phyloP scores from a whole-genome alignment of 2,329 filamentous ascomycete species.

The Penicillium brevicompactum region DNA sequence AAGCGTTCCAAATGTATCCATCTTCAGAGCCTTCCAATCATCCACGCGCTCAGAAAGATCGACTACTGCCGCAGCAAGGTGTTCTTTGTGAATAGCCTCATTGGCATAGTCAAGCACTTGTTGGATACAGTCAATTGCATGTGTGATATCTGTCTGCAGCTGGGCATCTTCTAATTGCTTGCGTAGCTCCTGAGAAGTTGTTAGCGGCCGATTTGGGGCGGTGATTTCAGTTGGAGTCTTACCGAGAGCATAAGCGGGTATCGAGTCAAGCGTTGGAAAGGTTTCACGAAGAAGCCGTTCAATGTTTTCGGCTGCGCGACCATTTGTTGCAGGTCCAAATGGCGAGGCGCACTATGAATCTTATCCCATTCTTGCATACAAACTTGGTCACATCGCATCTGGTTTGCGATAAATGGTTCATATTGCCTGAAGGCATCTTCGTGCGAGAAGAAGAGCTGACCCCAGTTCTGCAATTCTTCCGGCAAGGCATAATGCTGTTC shows the following conservation, averaged over 20 bases:
- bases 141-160: slow-evolving; percentile 70
- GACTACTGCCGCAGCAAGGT: slow-evolving; percentile 78
- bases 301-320: slow-evolving; percentile 84
- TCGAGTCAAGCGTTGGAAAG: slow-evolving; percentile 92
- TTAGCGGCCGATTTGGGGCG: neutral
- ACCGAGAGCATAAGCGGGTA: slow-evolving; percentile 89
- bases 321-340: slow-evolving; percentile 70
- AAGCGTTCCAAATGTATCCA: slow-evolving; percentile 88
- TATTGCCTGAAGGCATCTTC: slow-evolving; percentile 91
- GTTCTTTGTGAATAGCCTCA: slow-evolving; percentile 84
- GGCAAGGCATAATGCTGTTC: slow-evolving; percentile 91
- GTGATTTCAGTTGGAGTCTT: slow-evolving; percentile 26
- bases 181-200: slow-evolving; percentile 66
- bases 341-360: slow-evolving; percentile 67
- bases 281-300: slow-evolving; percentile 91
- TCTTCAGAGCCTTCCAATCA: slow-evolving; percentile 93
- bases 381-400: slow-evolving; percentile 84
- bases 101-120: slow-evolving; percentile 83
- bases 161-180: slow-evolving; percentile 79
- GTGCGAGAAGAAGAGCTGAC: slow-evolving; percentile 81
- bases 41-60: slow-evolving; percentile 84
- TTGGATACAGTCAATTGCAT: slow-evolving; percentile 79
- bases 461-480: slow-evolving; percentile 81
- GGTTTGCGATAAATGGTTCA: slow-evolving; percentile 95
- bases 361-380: slow-evolving; percentile 86